These are phyloP conservation scores for Xylariales sp. DNA, from an alignment of 2,329 filamentous ascomycete species.

Conservation along the genomic window DNA sequence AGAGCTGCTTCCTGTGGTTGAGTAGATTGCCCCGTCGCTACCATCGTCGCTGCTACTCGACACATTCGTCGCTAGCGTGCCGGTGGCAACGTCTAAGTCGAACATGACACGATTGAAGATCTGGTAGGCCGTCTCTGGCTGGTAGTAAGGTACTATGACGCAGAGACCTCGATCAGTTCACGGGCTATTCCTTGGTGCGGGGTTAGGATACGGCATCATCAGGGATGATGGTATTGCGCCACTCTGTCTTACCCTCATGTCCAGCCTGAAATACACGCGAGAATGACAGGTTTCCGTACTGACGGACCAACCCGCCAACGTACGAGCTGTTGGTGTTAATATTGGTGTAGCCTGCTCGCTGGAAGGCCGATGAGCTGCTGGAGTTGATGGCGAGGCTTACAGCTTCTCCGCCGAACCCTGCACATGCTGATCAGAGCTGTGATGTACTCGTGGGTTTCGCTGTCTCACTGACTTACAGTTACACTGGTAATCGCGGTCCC, in stretches of 20 bases:
- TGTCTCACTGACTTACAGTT: slow-evolving; percentile 3
- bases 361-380: not conserved
- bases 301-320: slow-evolving; percentile 2
- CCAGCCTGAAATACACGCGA: slow-evolving; percentile 3
- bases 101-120: slow-evolving; percentile 5
- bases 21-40: not conserved
- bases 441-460: not conserved
- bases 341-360: not conserved
- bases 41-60: not conserved
- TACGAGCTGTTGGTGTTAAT: slow-evolving; percentile 5
- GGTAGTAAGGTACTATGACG: slow-evolving; percentile 4
- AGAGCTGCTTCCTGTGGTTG: not conserved
- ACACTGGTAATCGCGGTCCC: slow-evolving; percentile 5
- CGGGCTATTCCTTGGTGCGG: not conserved
- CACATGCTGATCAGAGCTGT: not conserved
- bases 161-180: not conserved
- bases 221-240: no score
- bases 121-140: slow-evolving; percentile 5
- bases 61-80: not conserved
- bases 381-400: slow-evolving; percentile 5
- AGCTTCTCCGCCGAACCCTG: slow-evolving; percentile 4
- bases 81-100: slow-evolving; percentile 5
- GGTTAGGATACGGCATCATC: not conserved
- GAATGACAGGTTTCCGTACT: slow-evolving; percentile 5
- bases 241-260: slow-evolving; percentile 2